Evolutionary conservation across 768 basidiomycete species (phyloP).

Genomic region (Tremella fuciformis): DNA sequence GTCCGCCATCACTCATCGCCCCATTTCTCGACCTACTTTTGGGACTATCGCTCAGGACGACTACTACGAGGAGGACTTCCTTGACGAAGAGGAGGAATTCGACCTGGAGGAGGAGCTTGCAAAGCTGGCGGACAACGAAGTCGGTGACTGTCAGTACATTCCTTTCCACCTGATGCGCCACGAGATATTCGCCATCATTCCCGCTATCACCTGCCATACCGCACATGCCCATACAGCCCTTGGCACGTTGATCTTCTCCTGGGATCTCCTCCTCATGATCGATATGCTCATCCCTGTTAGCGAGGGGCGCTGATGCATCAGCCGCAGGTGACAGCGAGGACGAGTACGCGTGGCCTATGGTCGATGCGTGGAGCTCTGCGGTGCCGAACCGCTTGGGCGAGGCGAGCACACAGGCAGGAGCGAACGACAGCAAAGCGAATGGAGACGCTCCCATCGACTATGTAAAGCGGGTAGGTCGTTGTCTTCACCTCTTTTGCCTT

Average conservation of each 20-base stretch:
- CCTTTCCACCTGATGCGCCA: neutral
- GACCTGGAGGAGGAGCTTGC: constrained; percentile 37
- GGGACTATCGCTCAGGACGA: constrained; percentile 20
- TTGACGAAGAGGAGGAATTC: constrained; percentile 36
- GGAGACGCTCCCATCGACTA: neutral
- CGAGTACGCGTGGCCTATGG: constrained; percentile 23
- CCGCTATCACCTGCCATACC: constrained; percentile 6
- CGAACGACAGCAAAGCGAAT: neutral
- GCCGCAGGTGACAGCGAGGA: constrained; percentile 29
- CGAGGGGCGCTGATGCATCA: neutral
- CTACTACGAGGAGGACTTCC: constrained; percentile 37
- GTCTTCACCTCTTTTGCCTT: neutral
- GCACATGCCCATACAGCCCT: neutral
- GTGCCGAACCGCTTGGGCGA: constrained; percentile 36
- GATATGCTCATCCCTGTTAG: neutral
- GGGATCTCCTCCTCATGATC: neutral
- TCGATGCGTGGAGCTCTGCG: constrained; percentile 35
- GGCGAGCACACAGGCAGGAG: constrained; percentile 6
- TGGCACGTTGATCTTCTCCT: constrained; percentile 4
- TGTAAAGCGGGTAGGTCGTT: neutral
- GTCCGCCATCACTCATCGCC: neutral
- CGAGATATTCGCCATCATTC: neutral
- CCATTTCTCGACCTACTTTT: constrained; percentile 18
- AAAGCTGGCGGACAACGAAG: constrained; percentile 22
- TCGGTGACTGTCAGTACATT: constrained; percentile 17